These are phyloP conservation scores for Suillus tomentosus DNA, from an alignment of 768 basidiomycete species.

Conservation along the genomic window DNA sequence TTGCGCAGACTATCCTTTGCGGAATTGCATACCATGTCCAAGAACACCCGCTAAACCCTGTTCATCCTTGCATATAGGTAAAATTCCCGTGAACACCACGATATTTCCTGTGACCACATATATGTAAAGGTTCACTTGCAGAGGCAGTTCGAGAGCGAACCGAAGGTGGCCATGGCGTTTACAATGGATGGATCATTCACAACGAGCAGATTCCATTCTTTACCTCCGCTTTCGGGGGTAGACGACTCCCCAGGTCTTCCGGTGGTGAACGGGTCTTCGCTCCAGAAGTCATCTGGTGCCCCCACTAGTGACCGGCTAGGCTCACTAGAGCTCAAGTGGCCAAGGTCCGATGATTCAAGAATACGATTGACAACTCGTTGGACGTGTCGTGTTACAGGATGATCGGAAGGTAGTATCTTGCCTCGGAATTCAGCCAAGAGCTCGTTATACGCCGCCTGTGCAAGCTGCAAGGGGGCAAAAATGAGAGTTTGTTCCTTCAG, in stretches of 20 bases:
- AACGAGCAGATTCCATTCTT: slow-evolving; percentile 73
- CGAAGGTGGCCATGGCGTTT: slow-evolving; percentile 80
- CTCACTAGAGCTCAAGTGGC: slow-evolving; percentile 42
- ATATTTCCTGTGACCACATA: slow-evolving; percentile 56
- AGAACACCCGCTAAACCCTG: slow-evolving; percentile 83
- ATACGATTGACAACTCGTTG: slow-evolving; percentile 67
- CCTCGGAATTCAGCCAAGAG: slow-evolving; percentile 53
- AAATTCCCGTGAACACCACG: slow-evolving; percentile 87
- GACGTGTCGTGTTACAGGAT: slow-evolving; percentile 69
- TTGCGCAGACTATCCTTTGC: neutral
- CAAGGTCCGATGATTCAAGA: slow-evolving; percentile 72
- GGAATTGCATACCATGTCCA: slow-evolving; percentile 62
- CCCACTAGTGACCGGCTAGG: slow-evolving; percentile 10
- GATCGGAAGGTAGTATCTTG: slow-evolving; percentile 63
- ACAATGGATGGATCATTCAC: slow-evolving; percentile 69
- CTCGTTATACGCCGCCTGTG: slow-evolving; percentile 40
- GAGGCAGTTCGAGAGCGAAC: slow-evolving; percentile 35
- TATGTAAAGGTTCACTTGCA: neutral
- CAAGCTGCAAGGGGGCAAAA: slow-evolving; percentile 38
- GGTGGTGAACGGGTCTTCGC: slow-evolving; percentile 22
- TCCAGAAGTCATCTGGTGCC: slow-evolving; percentile 24
- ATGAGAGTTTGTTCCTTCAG: slow-evolving; percentile 19
- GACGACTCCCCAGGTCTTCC: slow-evolving; percentile 10
- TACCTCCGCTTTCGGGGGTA: slow-evolving; percentile 23
- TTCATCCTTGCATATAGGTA: slow-evolving; percentile 76